phyloP scores from a whole-genome alignment of 1,139 yeast genomes.

The Scheffersomyces segobiensis region DNA sequence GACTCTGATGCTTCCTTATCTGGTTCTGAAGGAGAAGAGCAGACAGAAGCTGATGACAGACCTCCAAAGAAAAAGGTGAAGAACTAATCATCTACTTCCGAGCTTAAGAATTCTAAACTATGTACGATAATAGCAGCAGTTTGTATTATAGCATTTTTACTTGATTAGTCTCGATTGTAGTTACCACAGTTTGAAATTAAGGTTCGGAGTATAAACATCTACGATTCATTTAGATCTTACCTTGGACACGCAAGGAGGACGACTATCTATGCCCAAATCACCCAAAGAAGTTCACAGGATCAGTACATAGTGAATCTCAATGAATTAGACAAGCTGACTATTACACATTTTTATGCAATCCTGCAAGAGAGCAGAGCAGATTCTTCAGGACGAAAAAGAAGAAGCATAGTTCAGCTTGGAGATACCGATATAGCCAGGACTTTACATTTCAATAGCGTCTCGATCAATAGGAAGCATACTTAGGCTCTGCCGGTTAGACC shows the following conservation, averaged over 20 bases:
- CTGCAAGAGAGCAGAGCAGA: constrained; percentile 4
- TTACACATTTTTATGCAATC: not conserved
- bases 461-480: not conserved
- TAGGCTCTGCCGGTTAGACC: not conserved
- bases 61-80: constrained; percentile 51
- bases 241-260: not conserved
- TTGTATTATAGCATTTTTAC: constrained; percentile 1
- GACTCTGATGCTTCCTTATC: constrained; percentile 67
- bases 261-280: not conserved
- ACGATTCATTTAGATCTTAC: not conserved
- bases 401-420: not conserved
- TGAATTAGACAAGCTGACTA: not conserved
- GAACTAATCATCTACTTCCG: constrained; percentile 15
- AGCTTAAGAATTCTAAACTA: not conserved
- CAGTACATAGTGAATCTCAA: not conserved
- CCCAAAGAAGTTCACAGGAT: not conserved
- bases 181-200: constrained; percentile 1
- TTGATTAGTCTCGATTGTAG: not conserved
- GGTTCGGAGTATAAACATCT: constrained; percentile 1
- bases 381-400: too few species aligned
- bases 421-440: not conserved
- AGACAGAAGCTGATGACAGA: constrained; percentile 33
- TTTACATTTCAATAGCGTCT: not conserved
- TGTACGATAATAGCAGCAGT: not conserved
- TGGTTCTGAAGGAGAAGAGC: constrained; percentile 36